Percentiles rank a stretch among this genome's conserved stretches.
Evolutionary conservation across 2,329 filamentous ascomycete genomes (phyloP).

Genomic region (Eutypa lata): DNA sequence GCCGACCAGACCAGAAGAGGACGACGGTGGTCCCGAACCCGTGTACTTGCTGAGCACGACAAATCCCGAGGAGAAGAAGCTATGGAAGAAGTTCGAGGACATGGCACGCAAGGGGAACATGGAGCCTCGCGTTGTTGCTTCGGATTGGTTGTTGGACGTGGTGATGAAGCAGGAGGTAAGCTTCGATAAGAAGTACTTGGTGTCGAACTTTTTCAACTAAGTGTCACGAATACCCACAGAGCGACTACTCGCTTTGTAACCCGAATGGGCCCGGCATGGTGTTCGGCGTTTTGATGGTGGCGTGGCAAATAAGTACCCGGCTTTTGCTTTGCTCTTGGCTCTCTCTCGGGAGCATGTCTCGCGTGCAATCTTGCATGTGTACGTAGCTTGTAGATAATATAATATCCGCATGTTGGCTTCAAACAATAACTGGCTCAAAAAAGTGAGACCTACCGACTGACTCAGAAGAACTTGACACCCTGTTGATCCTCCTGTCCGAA

Average conservation of each 20-base stretch:
- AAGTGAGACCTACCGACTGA: not conserved
- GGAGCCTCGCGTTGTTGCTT: conserved; percentile 73
- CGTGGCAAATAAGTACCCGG: not conserved
- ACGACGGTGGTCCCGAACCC: conserved; percentile 63
- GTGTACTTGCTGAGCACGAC: conserved; percentile 79
- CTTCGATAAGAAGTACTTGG: conserved; percentile 62
- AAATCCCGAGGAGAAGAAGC: conserved; percentile 61
- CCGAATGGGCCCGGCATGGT: conserved; percentile 13
- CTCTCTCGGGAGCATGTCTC: no score
- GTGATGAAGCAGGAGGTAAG: conserved; percentile 82
- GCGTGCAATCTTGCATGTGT: not conserved
- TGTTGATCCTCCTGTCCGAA: conserved; percentile 86
- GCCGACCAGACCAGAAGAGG: conserved; percentile 59
- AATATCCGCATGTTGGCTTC: not conserved
- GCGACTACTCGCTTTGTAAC: not conserved
- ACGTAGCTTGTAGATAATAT: not conserved
- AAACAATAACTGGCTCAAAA: no score
- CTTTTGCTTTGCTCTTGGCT: not conserved
- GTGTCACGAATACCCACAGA: not conserved
- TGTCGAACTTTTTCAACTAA: conserved; percentile 39
- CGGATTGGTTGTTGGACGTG: conserved; percentile 87
- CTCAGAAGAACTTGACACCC: conserved; percentile 95
- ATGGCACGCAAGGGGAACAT: conserved; percentile 78
- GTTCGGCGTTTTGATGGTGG: conserved; percentile 1
- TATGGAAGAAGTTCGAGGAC: conserved; percentile 78